A percentile compares a stretch with the other conserved stretches of the same genome.
phyloP scores from a whole-genome alignment of 441 rosid genomes.

The Gossypium lobatum region DNA sequence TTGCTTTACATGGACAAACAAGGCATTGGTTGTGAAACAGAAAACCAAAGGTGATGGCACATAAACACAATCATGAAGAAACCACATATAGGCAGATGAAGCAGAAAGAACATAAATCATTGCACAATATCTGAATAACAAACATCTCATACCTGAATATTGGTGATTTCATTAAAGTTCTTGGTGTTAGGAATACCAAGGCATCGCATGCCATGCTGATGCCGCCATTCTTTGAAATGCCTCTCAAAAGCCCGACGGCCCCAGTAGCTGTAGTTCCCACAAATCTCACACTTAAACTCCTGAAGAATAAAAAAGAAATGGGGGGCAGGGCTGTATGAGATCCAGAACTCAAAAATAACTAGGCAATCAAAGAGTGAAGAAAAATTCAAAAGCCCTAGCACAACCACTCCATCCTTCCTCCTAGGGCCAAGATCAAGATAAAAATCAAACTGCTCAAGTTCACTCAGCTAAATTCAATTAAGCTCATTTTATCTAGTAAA shows the following conservation, averaged over 20 bases:
- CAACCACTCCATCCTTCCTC: background rate
- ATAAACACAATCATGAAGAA: background rate
- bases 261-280: conserved; percentile 96
- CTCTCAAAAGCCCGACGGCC: conserved; percentile 97
- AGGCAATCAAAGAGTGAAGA: background rate
- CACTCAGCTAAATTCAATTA: background rate
- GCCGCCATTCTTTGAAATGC: conserved; percentile 98
- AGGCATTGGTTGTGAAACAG: background rate
- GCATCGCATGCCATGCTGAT: conserved; percentile 99
- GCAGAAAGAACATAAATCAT: background rate
- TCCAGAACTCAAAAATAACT: background rate
- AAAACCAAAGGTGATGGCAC: background rate
- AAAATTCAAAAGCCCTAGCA: background rate
- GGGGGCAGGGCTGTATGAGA: background rate
- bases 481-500: background rate
- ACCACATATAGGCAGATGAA: background rate
- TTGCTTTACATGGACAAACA: background rate
- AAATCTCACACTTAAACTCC: conserved; percentile 98
- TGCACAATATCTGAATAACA: background rate
- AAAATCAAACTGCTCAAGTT: background rate
- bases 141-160: conserved; percentile 54
- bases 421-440: background rate
- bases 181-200: conserved; percentile 97
- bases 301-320: conserved; percentile 20
- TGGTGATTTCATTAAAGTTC: conserved; percentile 95